Percentiles rank a stretch among this genome's conserved stretches.
Evolutionary conservation across 2,329 filamentous ascomycete genomes (phyloP).

Genomic region (Leptographium lundbergii): DNA sequence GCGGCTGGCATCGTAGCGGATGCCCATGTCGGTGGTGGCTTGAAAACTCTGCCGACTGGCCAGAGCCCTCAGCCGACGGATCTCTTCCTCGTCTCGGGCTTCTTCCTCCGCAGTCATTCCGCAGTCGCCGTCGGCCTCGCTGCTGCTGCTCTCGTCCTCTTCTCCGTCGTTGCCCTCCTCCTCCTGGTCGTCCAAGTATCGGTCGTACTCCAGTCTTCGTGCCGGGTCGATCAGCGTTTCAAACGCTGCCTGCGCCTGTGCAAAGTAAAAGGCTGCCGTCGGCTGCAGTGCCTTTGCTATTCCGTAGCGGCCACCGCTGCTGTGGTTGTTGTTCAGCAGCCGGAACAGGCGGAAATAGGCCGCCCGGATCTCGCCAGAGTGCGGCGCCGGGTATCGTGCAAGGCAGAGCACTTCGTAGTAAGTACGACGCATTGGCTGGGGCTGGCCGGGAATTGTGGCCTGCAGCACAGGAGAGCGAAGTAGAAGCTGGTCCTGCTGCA

Average conservation of each 20-base stretch:
- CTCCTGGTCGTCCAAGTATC: constrained; percentile 12
- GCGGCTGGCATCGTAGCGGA: constrained; percentile 23
- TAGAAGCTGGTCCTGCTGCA: background rate
- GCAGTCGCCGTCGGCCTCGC: constrained; percentile 9
- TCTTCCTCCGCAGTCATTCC: background rate
- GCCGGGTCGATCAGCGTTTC: constrained; percentile 33
- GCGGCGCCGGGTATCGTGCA: constrained; percentile 18
- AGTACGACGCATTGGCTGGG: constrained; percentile 14
- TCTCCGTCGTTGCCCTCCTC: constrained; percentile 12
- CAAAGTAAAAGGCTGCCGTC: constrained; percentile 27
- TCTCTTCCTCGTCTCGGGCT: background rate
- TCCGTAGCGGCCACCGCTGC: background rate
- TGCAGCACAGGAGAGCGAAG: background rate
- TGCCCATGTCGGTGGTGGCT: constrained; percentile 24
- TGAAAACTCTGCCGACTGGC: constrained; percentile 14
- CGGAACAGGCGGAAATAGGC: constrained; percentile 32
- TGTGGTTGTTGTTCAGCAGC: constrained; percentile 28
- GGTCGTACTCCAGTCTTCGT: constrained; percentile 28
- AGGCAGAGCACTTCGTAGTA: constrained; percentile 34
- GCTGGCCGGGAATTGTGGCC: background rate
- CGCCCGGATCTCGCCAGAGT: constrained; percentile 24
- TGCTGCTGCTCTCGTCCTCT: constrained; percentile 3
- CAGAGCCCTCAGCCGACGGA: constrained; percentile 1
- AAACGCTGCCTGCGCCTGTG: constrained; percentile 29
- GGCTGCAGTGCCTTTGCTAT: constrained; percentile 26